phyloP scores from a whole-genome alignment of 805 yeast genomes.

The Saccharomyces kudriavzevii region DNA sequence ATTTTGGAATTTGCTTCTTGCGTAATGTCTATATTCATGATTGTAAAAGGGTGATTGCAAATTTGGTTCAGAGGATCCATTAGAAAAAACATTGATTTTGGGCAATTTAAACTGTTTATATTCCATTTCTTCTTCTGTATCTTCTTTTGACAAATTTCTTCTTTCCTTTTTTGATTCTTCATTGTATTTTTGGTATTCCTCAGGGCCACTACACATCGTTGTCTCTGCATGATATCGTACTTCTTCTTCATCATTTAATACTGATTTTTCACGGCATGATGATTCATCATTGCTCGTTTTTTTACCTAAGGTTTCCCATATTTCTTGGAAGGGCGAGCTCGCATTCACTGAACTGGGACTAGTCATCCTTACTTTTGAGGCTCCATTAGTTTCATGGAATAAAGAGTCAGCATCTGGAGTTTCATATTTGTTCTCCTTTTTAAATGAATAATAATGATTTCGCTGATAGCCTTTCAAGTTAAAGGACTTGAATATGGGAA shows the following conservation, averaged over 20 bases:
- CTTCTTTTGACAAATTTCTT: conserved; percentile 1
- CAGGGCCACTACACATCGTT: background rate
- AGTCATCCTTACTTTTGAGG: background rate
- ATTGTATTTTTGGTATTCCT: background rate
- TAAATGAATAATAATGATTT: conserved; percentile 5
- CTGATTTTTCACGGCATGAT: background rate
- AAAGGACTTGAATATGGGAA: conserved; percentile 21
- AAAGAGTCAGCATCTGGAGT: background rate
- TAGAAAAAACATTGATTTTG: conserved; percentile 1
- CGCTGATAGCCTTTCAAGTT: conserved; percentile 24
- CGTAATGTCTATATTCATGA: conserved; percentile 16
- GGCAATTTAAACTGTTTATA: conserved; percentile 4
- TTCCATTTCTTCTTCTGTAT: conserved; percentile 1
- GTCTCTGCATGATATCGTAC: background rate
- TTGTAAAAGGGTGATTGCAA: conserved; percentile 12
- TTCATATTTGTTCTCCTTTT: conserved; percentile 1
- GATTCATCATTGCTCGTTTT: background rate
- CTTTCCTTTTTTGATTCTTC: background rate
- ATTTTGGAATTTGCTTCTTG: conserved; percentile 17
- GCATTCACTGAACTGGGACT: background rate
- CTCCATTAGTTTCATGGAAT: background rate
- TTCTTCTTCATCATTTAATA: background rate
- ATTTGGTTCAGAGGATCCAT: background rate
- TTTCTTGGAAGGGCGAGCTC: background rate
- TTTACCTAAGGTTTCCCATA: background rate